Conservation (phyloP, 306 rosid species). For the Betula pendula region DNA sequence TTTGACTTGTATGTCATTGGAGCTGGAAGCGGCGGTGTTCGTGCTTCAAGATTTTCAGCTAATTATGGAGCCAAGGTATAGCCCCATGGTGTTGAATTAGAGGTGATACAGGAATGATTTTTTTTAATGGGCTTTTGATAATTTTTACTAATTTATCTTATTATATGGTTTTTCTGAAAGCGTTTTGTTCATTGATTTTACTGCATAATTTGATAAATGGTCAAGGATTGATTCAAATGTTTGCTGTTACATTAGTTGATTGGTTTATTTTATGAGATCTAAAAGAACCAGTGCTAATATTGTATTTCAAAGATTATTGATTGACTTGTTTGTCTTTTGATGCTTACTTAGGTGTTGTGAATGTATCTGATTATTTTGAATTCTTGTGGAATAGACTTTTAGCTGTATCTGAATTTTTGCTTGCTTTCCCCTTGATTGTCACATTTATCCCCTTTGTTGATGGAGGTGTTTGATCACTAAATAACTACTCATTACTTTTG, state of each 20-base stretch:
- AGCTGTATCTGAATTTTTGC: background rate
- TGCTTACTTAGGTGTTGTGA: background rate
- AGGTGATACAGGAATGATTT: background rate
- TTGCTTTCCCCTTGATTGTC: background rate
- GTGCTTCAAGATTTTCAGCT: slow-evolving; percentile 86
- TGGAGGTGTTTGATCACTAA: slow-evolving; percentile 17
- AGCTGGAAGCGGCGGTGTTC: slow-evolving; percentile 99
- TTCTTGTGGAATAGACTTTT: background rate
- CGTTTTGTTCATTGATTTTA: background rate
- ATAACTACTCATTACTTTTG: slow-evolving; percentile 17
- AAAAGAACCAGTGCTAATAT: background rate
- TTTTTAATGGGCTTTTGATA: background rate
- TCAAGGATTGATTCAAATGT: background rate
- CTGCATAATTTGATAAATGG: background rate
- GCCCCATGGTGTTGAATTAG: background rate
- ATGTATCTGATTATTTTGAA: background rate
- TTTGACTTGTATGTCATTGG: slow-evolving; percentile 89
- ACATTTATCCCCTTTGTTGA: slow-evolving; percentile 12
- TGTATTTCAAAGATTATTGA: background rate
- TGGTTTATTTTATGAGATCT: too few species aligned
- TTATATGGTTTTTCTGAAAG: background rate
- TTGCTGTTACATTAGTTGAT: background rate
- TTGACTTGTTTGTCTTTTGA: background rate
- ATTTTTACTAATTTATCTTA: background rate
- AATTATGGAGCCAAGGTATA: slow-evolving; percentile 82